Evolutionary conservation across 345 rosid species (phyloP), one percentile per base, ranked within the genome.

Genomic region (Eucalyptus viminalis): DNA sequence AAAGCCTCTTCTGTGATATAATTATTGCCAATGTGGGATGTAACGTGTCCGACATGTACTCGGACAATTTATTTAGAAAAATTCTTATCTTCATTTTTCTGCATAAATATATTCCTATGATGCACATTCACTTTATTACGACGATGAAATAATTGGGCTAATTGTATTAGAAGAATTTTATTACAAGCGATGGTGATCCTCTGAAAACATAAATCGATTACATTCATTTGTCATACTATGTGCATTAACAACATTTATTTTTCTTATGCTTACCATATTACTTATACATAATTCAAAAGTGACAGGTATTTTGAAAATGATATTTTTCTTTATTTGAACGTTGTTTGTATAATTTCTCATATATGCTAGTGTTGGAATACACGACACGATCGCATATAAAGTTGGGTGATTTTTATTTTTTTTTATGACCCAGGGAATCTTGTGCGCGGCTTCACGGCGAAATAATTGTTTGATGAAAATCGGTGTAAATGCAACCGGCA

Each of bases 371-470:
- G 13, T 31, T 0, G 2, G 1, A 40, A 69, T 22, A 9, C 2
- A 9, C 0, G 24, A 21, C 6, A 17, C 3, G 7, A 2, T 34
- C 0, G 2, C 44, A 34, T 9, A 7, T 6, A 13, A 76, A 76
- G 83, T 40, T 21, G 0, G 14, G 47, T 22, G 27, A 37, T 76
- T 11, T n/a, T n/a, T n/a, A n/a, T n/a, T n/a, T n/a, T n/a, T n/a
- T n/a, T n/a, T n/a, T n/a, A n/a, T n/a, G n/a, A n/a, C n/a, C n/a
- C n/a, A n/a, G n/a, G n/a, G n/a, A n/a, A n/a, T n/a, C n/a, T n/a
- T n/a, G n/a, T n/a, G n/a, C n/a, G n/a, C n/a, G n/a, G n/a, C n/a
- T n/a, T n/a, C n/a, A n/a, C n/a, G n/a, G n/a, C n/a, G n/a, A n/a
- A n/a, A n/a, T n/a, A n/a, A n/a, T n/a, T n/a, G n/a, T n/a, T n/a